Evolutionary conservation across 2,329 filamentous ascomycete genomes (phyloP).

Genomic region (Botrytis paeoniae): DNA sequence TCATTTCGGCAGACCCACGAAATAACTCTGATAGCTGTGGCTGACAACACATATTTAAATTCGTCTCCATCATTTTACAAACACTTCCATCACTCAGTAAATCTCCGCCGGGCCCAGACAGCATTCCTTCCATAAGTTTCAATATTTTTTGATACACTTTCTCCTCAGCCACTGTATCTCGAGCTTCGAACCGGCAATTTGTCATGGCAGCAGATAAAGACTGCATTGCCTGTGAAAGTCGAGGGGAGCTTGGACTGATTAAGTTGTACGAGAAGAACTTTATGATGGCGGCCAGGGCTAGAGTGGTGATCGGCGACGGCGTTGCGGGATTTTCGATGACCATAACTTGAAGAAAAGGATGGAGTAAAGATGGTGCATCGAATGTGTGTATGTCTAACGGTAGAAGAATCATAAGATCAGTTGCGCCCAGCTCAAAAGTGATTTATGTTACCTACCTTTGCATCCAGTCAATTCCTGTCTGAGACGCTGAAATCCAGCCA

Average conservation of each 20-base stretch:
- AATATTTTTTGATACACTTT: constrained; percentile 92
- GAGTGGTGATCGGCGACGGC: constrained; percentile 90
- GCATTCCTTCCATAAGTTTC: constrained; percentile 97
- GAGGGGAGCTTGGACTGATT: constrained; percentile 77
- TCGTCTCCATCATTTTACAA: constrained; percentile 99
- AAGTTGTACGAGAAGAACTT: constrained; percentile 97
- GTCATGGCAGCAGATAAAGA: constrained; percentile 91
- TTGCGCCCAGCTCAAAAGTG: constrained; percentile 3
- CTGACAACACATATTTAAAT: constrained; percentile 95
- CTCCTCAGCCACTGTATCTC: constrained; percentile 90
- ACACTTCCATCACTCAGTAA: constrained; percentile 97
- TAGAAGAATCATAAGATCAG: constrained; percentile 32
- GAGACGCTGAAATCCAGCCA: constrained; percentile 88
- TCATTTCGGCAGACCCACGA: constrained; percentile 86
- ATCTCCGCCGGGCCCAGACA: constrained; percentile 87
- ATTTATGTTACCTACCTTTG: constrained; percentile 55
- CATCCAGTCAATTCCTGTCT: constrained; percentile 83
- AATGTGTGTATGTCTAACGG: constrained; percentile 75
- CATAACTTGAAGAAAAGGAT: constrained; percentile 95
- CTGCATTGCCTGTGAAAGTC: constrained; percentile 90
- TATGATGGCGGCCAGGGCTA: constrained; percentile 87
- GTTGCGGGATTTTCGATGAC: constrained; percentile 96
- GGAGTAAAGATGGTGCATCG: constrained; percentile 83
- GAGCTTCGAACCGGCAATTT: constrained; percentile 95
- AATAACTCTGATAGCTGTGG: constrained; percentile 86